Base-by-base conservation (phyloP, 2,329 filamentous ascomycete species). In the Beauveria scarabaeidicola region DNA sequence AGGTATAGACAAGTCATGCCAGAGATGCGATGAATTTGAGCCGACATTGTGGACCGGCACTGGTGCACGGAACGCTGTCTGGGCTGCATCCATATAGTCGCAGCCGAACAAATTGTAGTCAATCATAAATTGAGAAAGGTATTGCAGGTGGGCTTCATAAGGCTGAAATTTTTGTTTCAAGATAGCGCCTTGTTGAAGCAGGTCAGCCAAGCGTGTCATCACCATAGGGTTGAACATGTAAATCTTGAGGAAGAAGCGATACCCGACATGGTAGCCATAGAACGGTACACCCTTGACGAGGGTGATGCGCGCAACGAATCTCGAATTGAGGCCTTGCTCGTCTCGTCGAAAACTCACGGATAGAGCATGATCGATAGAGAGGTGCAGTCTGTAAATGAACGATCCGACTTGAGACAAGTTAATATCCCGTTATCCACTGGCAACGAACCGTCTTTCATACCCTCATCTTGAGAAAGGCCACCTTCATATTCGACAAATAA, bases 81-180 rank as follows among this genome's bases (percentile, higher is more conserved):
- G 89, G 10, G 78, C 78, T 53, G 85, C 88, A 61, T 93, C 83
- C 64, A 97, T 85, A 67, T 93, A 95, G 59, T 85, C 87, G 69
- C 94, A 99, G 7, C 95, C 95, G 71, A 96, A 97, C 65, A 99
- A 78, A 69, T 97, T 99, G 77, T 95, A 99, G 72, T 99, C 95
- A 64, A 88, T 89, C 94, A 99, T 97, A 83, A 95, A 99, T 73
- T 99, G 95, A 10, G 94, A 80, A 9, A 97, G 76, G 70, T 92
- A 97, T 69, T 96, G 91, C 63, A 97, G 73, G 70, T 99, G 95
- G 19, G 90, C 91, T 74, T 99, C 94, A 69, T 94, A 96, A 0
- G 94, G 93, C 69, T 97, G 93, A 47, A 99, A 88, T 25, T 83
- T 81, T 61, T 82, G 83, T 69, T 90, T 90, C 83, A 97, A 83